Percentiles rank a stretch among this genome's conserved stretches.
These are phyloP conservation scores for Cladorrhinum sp. DNA, from an alignment of 2,329 filamentous ascomycete genomes.

Conservation along the genomic window DNA sequence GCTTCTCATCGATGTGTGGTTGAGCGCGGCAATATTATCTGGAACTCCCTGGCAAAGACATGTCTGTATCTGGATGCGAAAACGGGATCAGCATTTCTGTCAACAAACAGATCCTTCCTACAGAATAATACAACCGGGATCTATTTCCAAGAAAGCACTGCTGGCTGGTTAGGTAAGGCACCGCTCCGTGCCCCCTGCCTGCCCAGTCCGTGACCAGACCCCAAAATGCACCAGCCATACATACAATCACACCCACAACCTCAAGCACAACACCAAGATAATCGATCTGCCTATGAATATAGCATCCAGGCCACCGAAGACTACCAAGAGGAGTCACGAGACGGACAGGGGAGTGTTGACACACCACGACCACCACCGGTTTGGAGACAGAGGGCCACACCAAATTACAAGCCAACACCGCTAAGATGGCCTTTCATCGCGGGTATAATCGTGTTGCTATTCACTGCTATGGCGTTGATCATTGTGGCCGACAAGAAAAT, in stretches of 20 bases:
- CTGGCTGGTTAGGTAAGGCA: neutral
- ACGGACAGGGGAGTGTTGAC: neutral
- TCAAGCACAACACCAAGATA: conserved; percentile 8
- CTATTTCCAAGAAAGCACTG: neutral
- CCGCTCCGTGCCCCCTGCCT: neutral
- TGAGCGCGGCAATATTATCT: neutral
- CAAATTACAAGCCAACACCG: conserved; percentile 34
- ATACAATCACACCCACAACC: conserved; percentile 8
- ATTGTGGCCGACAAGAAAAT: conserved; percentile 30
- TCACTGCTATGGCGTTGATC: conserved; percentile 30
- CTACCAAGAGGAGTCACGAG: conserved; percentile 22
- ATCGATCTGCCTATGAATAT: conserved; percentile 30
- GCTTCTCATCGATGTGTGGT: neutral
- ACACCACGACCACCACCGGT: neutral
- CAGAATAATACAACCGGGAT: neutral
- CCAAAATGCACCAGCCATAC: conserved; percentile 18
- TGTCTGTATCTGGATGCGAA: neutral
- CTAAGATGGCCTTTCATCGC: conserved; percentile 35
- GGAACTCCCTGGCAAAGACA: neutral
- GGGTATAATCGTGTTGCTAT: conserved; percentile 27
- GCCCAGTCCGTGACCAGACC: neutral
- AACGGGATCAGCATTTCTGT: neutral
- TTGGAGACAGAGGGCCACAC: conserved; percentile 13
- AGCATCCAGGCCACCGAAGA: conserved; percentile 33
- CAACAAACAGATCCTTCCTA: neutral